phyloP scores from a whole-genome alignment of 169 alveolate genomes.

The Plasmodium reichenowi region DNA sequence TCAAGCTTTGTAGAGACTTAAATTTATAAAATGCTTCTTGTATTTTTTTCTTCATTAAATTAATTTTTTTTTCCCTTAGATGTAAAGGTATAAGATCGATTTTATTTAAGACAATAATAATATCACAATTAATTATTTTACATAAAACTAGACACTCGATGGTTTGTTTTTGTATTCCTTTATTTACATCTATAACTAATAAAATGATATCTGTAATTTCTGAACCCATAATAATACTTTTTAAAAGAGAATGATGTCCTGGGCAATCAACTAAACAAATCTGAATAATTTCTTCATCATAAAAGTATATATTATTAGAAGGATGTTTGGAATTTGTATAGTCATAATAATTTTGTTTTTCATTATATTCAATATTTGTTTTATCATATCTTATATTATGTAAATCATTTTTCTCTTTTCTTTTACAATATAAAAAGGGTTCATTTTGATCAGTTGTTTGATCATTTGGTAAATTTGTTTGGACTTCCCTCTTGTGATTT shows the following conservation, averaged over 20 bases:
- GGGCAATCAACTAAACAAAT: constrained; percentile 96
- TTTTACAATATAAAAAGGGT: not conserved
- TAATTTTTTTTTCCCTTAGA: constrained; percentile 82
- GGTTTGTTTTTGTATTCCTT: constrained; percentile 94
- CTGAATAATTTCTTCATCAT: constrained; percentile 79
- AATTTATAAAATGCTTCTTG: constrained; percentile 62
- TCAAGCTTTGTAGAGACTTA: constrained; percentile 78
- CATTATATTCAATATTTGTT: not conserved
- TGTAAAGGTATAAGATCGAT: constrained; percentile 89
- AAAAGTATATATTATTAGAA: no score
- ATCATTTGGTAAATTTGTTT: no score
- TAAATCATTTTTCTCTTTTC: not conserved
- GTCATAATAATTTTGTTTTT: not conserved
- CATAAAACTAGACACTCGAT: constrained; percentile 94
- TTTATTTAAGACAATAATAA: constrained; percentile 91
- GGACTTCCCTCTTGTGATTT: no score
- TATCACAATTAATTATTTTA: constrained; percentile 89
- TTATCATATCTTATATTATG: not conserved
- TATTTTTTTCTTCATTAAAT: constrained; percentile 73
- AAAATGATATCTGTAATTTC: constrained; percentile 92
- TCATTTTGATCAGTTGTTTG: no score
- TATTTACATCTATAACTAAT: constrained; percentile 91
- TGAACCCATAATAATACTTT: constrained; percentile 94
- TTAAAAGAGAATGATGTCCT: constrained; percentile 95
- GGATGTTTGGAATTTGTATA: no score